Evolutionary conservation across 2,329 filamentous ascomycete genomes (phyloP).

Genomic region (Ophiobolus disseminans): DNA sequence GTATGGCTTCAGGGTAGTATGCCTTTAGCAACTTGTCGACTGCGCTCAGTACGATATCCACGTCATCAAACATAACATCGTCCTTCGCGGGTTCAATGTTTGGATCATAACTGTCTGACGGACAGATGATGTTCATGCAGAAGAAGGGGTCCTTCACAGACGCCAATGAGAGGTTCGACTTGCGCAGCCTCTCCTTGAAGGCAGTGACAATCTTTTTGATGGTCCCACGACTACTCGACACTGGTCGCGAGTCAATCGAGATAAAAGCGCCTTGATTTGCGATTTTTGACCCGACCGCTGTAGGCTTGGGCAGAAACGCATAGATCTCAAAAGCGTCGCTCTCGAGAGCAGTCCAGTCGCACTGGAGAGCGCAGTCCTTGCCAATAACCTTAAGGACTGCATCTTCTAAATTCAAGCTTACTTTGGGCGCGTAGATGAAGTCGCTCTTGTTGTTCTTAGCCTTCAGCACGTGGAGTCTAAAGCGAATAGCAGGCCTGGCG

Average conservation of each 20-base stretch:
- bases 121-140: conserved; percentile 68
- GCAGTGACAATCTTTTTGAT: conserved; percentile 65
- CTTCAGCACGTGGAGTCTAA: conserved; percentile 67
- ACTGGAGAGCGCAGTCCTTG: conserved; percentile 62
- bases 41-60: conserved; percentile 54
- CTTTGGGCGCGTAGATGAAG: conserved; percentile 69
- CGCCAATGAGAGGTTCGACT: conserved; percentile 24
- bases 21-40: conserved; percentile 55
- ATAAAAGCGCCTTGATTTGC: conserved; percentile 61
- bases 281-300: conserved; percentile 53
- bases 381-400: conserved; percentile 70
- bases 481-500: conserved; percentile 67
- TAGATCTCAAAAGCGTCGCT: conserved; percentile 57
- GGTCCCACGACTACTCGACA: conserved; percentile 62
- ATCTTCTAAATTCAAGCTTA: conserved; percentile 60
- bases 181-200: conserved; percentile 61
- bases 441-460: conserved; percentile 57
- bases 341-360: conserved; percentile 52
- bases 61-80: conserved; percentile 71
- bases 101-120: conserved; percentile 69
- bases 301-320: conserved; percentile 64
- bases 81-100: conserved; percentile 77
- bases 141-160: conserved; percentile 65
- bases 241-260: conserved; percentile 72
- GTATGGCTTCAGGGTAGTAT: conserved; percentile 38